Percentiles rank a stretch among this genome's conserved stretches.
phyloP scores from a whole-genome alignment of 257 asterid species.

The Salvia splendens region DNA sequence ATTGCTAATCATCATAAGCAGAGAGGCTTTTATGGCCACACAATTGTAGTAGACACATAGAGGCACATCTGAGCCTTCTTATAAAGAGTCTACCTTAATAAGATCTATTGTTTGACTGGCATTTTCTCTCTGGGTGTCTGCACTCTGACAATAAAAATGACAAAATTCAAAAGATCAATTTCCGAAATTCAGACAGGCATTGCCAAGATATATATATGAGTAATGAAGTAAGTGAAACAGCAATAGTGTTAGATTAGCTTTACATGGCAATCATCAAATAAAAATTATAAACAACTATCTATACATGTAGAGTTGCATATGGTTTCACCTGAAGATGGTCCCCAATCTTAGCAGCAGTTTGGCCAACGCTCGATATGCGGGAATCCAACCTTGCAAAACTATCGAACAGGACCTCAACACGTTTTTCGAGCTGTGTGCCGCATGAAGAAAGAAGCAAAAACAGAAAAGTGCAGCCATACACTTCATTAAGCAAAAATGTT shows the following conservation, averaged over 20 bases:
- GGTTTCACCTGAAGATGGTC: conserved; percentile 90
- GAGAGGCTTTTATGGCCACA: conserved; percentile 20
- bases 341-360: conserved; percentile 98
- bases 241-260: conserved; percentile 20
- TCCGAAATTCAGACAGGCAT: conserved; percentile 13
- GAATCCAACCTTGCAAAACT: conserved; percentile 96
- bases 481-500: not conserved
- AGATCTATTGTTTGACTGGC: conserved; percentile 98
- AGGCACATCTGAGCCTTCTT: conserved; percentile 3
- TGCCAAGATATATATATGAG: conserved; percentile 19
- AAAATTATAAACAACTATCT: conserved; percentile 1
- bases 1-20: conserved; percentile 17
- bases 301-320: conserved; percentile 17
- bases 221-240: conserved; percentile 19
- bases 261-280: conserved; percentile 17
- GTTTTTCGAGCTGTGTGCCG: conserved; percentile 82
- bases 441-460: conserved; percentile 22
- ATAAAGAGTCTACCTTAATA: conserved; percentile 61
- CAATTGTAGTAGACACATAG: conserved; percentile 3
- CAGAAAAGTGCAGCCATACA: conserved; percentile 10
- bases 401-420: conserved; percentile 89
- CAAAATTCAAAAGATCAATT: conserved; percentile 8
- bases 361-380: conserved; percentile 97
- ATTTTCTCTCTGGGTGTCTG: conserved; percentile 95
- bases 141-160: conserved; percentile 62